A percentile compares a stretch with the other conserved stretches of the same genome.
Evolutionary conservation across 306 rosid genomes (phyloP).

Genomic region (Canavalia gladiata): DNA sequence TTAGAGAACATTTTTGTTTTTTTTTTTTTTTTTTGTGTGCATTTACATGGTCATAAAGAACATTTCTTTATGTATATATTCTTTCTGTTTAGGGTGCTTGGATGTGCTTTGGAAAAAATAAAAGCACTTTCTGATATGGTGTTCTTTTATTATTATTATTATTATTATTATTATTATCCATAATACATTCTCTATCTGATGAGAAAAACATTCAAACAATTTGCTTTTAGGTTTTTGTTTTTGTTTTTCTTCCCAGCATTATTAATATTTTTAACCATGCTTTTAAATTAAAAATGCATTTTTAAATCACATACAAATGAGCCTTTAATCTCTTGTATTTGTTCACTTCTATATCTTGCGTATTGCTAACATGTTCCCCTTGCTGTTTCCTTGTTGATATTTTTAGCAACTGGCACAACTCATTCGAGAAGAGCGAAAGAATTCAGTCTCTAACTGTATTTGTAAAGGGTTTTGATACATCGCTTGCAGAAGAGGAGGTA

Average conservation of each 20-base stretch:
- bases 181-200: neutral
- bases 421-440: conserved; percentile 61
- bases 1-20: neutral
- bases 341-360: conserved; percentile 18
- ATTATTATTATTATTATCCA: neutral
- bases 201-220: neutral
- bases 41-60: neutral
- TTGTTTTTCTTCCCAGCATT: neutral
- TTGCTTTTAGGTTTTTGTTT: conserved; percentile 8
- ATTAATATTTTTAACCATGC: neutral
- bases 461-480: conserved; percentile 68
- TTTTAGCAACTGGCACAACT: conserved; percentile 56
- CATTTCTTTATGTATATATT: neutral
- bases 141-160: neutral
- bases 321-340: conserved; percentile 1
- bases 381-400: neutral
- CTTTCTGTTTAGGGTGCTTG: neutral
- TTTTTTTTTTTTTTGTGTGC: neutral
- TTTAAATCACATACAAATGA: conserved; percentile 11
- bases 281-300: conserved; percentile 20
- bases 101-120: neutral
- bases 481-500: conserved; percentile 71
- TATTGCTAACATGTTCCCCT: neutral
- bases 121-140: conserved; percentile 1
- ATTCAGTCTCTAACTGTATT: conserved; percentile 52